Percentiles rank a stretch among this genome's conserved stretches.
These are phyloP conservation scores for Nematocida sp. DNA, from an alignment of 371 early-diverging fungal genomes.

Conservation along the genomic window DNA sequence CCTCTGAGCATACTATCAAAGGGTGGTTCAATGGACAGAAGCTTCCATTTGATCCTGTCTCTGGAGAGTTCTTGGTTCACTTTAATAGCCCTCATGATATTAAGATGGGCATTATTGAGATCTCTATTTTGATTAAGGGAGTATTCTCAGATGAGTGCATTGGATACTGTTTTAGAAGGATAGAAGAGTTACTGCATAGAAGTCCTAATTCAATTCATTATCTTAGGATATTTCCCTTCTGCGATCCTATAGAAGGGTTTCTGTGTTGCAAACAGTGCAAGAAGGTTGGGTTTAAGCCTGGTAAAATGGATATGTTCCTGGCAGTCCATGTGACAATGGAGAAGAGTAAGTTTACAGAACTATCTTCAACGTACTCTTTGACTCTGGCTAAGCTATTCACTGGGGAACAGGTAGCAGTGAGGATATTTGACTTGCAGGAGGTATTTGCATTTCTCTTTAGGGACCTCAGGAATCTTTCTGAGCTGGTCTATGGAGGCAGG, in stretches of 20 bases:
- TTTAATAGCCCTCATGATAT: conserved; percentile 10
- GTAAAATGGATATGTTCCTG: conserved; percentile 24
- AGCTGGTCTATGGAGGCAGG: conserved; percentile 31
- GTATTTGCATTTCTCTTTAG: conserved; percentile 35
- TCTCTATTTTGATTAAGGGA: conserved; percentile 13
- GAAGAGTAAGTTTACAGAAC: neutral
- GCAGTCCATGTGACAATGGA: conserved; percentile 15
- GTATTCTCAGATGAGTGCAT: conserved; percentile 5
- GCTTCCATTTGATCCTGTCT: neutral
- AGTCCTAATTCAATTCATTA: conserved; percentile 20
- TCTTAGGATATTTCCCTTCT: conserved; percentile 21
- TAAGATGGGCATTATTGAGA: conserved; percentile 42
- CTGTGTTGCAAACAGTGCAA: conserved; percentile 20
- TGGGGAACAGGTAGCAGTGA: conserved; percentile 20
- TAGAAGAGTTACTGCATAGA: conserved; percentile 29
- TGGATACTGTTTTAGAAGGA: conserved; percentile 20
- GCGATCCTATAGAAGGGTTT: conserved; percentile 34
- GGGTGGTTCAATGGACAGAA: conserved; percentile 22
- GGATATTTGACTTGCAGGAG: conserved; percentile 32
- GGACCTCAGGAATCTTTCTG: conserved; percentile 43
- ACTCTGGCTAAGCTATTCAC: conserved; percentile 12
- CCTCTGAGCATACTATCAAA: neutral
- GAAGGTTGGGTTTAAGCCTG: neutral
- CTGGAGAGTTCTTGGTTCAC: conserved; percentile 3
- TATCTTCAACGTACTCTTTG: neutral